phyloP scores from a whole-genome alignment of 768 basidiomycete genomes.

The Auricularia sp. region DNA sequence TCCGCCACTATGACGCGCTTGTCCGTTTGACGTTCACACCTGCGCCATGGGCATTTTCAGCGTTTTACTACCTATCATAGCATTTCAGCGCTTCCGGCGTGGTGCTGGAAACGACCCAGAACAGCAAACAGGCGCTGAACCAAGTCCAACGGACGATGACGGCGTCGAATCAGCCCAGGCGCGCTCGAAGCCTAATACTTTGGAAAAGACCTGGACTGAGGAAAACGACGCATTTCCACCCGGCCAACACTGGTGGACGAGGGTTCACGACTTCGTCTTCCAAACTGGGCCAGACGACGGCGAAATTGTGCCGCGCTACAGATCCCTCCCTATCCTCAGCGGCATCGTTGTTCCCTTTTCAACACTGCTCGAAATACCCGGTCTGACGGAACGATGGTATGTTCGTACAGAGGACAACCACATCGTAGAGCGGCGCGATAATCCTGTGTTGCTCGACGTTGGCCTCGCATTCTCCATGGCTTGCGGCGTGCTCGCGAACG shows the following conservation, averaged over 20 bases:
- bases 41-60: no score
- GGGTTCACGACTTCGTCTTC: conserved; percentile 7
- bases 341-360: conserved; percentile 64
- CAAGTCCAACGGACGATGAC: no score
- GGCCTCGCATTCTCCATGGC: conserved; percentile 57
- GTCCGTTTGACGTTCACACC: no score
- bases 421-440: conserved; percentile 37
- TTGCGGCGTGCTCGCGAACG: conserved; percentile 58
- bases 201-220: background rate
- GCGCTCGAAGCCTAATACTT: no score
- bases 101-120: no score
- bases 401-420: conserved; percentile 40
- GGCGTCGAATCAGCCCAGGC: no score
- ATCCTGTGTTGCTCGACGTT: conserved; percentile 48
- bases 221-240: background rate
- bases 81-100: no score
- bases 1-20: no score
- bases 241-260: background rate
- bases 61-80: no score
- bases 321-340: conserved; percentile 53
- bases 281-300: conserved; percentile 6
- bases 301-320: conserved; percentile 44
- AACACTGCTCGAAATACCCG: conserved; percentile 75
- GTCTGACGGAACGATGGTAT: conserved; percentile 61
- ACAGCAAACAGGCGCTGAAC: no score